Evolutionary conservation across 2,329 filamentous ascomycete genomes (phyloP).

Genomic region (Calonectria naviculata): DNA sequence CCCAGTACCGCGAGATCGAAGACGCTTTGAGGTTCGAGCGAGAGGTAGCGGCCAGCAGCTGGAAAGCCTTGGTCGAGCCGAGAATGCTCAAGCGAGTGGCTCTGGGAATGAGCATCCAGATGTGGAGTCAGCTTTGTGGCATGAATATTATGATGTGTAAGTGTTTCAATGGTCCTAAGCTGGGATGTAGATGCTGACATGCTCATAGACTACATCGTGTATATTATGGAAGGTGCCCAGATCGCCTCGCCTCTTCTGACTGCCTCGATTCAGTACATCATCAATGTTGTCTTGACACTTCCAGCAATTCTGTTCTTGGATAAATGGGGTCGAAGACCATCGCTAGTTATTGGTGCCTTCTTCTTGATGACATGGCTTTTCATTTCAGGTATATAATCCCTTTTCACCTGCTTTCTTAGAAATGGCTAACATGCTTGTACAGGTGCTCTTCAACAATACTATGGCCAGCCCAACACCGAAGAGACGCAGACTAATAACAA

Average conservation of each 20-base stretch:
- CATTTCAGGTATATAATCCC: constrained; percentile 59
- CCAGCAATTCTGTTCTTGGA: constrained; percentile 72
- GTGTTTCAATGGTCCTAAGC: neutral
- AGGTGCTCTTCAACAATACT: constrained; percentile 68
- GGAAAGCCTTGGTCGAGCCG: constrained; percentile 59
- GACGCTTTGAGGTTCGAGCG: constrained; percentile 65
- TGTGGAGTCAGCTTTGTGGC: constrained; percentile 69
- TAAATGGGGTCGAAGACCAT: constrained; percentile 66
- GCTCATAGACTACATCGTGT: constrained; percentile 63
- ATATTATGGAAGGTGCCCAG: constrained; percentile 68
- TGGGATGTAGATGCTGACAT: constrained; percentile 7
- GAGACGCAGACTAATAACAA: constrained; percentile 51
- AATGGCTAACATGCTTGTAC: neutral
- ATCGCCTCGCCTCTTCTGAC: constrained; percentile 68
- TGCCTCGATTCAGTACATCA: constrained; percentile 71
- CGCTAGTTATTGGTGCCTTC: constrained; percentile 66
- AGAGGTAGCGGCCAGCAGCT: constrained; percentile 61
- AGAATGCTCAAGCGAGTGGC: constrained; percentile 67
- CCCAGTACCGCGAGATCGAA: constrained; percentile 71
- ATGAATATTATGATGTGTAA: constrained; percentile 69
- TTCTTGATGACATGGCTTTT: constrained; percentile 72
- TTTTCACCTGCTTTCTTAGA: neutral
- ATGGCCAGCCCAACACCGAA: constrained; percentile 62
- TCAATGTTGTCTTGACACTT: constrained; percentile 70
- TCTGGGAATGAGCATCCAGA: constrained; percentile 68